A percentile compares a stretch with the other conserved stretches of the same genome.
Evolutionary conservation across 805 yeast species (phyloP).

Genomic region (Pichia membranifaciens): DNA sequence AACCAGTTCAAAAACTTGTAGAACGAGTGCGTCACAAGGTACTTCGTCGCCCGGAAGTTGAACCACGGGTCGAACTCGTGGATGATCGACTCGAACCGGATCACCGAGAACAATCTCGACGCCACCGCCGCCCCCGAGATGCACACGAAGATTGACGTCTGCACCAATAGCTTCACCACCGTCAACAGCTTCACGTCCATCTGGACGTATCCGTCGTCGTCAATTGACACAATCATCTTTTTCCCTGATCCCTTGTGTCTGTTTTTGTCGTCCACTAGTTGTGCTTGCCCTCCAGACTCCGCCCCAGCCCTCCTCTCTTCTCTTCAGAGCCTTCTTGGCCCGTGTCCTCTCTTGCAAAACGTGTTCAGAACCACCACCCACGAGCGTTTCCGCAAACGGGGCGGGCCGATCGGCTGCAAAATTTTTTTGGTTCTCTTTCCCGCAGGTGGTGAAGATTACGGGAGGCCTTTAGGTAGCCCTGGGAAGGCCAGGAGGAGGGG

Average conservation of each 20-base stretch:
- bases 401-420: no score
- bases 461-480: no score
- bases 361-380: no score
- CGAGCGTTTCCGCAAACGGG: background rate
- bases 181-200: conserved; percentile 20
- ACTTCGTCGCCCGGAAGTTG: conserved; percentile 94
- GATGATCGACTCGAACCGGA: conserved; percentile 90
- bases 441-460: no score
- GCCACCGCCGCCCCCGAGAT: conserved; percentile 90
- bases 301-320: no score
- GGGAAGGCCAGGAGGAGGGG: no score
- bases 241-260: background rate
- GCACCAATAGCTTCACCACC: conserved; percentile 39
- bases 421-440: no score
- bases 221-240: conserved; percentile 15
- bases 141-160: conserved; percentile 61
- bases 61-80: conserved; percentile 98
- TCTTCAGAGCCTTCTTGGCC: no score
- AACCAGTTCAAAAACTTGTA: conserved; percentile 96
- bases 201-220: conserved; percentile 24
- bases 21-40: conserved; percentile 74
- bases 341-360: no score
- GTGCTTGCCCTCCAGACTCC: background rate
- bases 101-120: conserved; percentile 90
- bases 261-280: background rate